These are phyloP conservation scores for Teratosphaeria destructans DNA, from an alignment of 2,329 filamentous ascomycete species.

Conservation along the genomic window DNA sequence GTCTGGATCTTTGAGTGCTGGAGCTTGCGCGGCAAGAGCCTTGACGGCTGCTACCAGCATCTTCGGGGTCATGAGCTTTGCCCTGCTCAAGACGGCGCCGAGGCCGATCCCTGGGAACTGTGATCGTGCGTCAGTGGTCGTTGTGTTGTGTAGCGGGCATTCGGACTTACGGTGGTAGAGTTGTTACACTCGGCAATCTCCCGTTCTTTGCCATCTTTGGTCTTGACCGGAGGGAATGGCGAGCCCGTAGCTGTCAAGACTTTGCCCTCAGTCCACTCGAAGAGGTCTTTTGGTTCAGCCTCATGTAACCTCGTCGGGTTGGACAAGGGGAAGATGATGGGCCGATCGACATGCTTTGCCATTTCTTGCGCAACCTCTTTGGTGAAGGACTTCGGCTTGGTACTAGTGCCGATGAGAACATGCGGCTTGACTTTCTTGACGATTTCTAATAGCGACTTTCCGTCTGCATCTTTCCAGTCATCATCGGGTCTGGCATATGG, in stretches of 20 bases:
- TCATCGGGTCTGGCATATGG: conserved; percentile 53
- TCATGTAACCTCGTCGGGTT: conserved; percentile 81
- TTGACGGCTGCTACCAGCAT: conserved; percentile 76
- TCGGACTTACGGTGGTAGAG: conserved; percentile 47
- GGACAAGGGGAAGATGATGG: conserved; percentile 80
- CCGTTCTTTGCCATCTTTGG: conserved; percentile 41
- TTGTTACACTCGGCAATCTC: conserved; percentile 80
- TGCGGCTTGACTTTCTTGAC: conserved; percentile 65
- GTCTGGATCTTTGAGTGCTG: conserved; percentile 54
- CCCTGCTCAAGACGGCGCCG: conserved; percentile 61
- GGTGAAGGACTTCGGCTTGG: conserved; percentile 65
- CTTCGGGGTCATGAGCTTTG: conserved; percentile 56
- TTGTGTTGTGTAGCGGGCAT: not conserved
- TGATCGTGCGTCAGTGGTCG: not conserved
- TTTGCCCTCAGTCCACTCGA: conserved; percentile 66
- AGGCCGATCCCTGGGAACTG: conserved; percentile 74
- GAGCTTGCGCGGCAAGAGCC: conserved; percentile 60
- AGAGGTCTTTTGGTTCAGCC: conserved; percentile 65
- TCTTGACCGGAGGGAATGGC: conserved; percentile 63
- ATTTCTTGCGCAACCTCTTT: conserved; percentile 64
- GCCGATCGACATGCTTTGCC: conserved; percentile 59
- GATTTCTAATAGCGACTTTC: conserved; percentile 52
- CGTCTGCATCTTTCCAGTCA: conserved; percentile 51
- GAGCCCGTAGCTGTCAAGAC: conserved; percentile 75
- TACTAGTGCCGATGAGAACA: conserved; percentile 75